These are phyloP conservation scores for Fraxinus quadrangulata DNA, from an alignment of 257 asterid species.

Conservation along the genomic window DNA sequence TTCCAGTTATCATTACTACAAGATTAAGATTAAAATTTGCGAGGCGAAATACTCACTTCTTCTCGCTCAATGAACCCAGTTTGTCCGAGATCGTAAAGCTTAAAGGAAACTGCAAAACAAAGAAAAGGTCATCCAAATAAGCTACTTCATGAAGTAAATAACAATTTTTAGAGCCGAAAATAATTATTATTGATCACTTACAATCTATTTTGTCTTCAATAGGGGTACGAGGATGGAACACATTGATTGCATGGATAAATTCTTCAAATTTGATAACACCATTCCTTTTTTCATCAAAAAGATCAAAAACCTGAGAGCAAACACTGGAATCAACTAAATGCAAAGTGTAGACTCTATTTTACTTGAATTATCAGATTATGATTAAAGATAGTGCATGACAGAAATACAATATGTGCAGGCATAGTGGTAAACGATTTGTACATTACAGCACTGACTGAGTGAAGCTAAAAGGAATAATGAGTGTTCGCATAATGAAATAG, in stretches of 20 bases:
- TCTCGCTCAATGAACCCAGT: slow-evolving; percentile 54
- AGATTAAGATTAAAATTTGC: neutral
- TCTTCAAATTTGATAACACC: slow-evolving; percentile 86
- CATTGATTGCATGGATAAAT: slow-evolving; percentile 66
- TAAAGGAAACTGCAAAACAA: slow-evolving; percentile 45
- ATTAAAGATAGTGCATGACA: neutral
- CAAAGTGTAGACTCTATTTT: slow-evolving; percentile 2
- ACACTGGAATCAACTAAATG: slow-evolving; percentile 4
- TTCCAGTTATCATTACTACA: neutral
- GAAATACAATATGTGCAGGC: neutral
- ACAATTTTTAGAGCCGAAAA: neutral
- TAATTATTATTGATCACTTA: slow-evolving; percentile 31
- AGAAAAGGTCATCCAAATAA: neutral
- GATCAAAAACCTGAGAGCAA: slow-evolving; percentile 66
- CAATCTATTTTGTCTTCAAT: slow-evolving; percentile 69
- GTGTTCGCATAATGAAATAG: too few species aligned
- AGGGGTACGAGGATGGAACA: slow-evolving; percentile 77
- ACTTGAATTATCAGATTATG: neutral
- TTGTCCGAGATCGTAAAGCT: slow-evolving; percentile 46
- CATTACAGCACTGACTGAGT: neutral
- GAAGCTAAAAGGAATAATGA: neutral
- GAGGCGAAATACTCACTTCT: slow-evolving; percentile 37
- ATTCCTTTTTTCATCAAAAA: slow-evolving; percentile 75
- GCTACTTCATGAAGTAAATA: neutral
- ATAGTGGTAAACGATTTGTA: neutral